Conservation (phyloP, 2,329 filamentous ascomycete species). For the Monosporascus cannonballus region DNA sequence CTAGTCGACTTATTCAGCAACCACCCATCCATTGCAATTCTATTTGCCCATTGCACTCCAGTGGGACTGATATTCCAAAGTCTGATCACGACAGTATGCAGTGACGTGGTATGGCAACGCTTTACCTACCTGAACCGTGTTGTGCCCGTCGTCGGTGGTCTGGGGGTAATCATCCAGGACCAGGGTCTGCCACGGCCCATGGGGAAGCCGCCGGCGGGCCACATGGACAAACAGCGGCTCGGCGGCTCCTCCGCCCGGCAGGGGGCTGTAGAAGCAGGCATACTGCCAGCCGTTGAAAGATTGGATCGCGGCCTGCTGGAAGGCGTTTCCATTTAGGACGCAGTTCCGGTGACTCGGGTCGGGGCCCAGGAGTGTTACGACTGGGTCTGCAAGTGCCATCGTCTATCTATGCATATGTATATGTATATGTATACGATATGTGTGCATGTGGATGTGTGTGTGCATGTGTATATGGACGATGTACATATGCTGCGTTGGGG, state of each 20-base stretch:
- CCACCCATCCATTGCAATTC: background rate
- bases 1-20: conserved; percentile 7
- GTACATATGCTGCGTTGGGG: background rate
- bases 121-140: conserved; percentile 38
- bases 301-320: conserved; percentile 42
- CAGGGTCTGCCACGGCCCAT: conserved; percentile 37
- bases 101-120: background rate
- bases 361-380: conserved; percentile 26
- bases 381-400: conserved; percentile 24
- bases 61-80: background rate
- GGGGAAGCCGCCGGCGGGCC: conserved; percentile 35
- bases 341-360: conserved; percentile 30
- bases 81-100: background rate
- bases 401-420: background rate
- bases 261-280: conserved; percentile 36
- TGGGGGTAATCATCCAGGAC: conserved; percentile 44
- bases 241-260: conserved; percentile 4
- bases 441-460: background rate
- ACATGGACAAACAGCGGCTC: conserved; percentile 39
- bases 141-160: conserved; percentile 44
- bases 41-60: background rate
- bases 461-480: background rate
- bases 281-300: conserved; percentile 44
- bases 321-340: conserved; percentile 40
- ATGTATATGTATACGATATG: background rate